phyloP scores from a whole-genome alignment of 2,329 filamentous ascomycete genomes.

The Talaromyces albobiverticillius region DNA sequence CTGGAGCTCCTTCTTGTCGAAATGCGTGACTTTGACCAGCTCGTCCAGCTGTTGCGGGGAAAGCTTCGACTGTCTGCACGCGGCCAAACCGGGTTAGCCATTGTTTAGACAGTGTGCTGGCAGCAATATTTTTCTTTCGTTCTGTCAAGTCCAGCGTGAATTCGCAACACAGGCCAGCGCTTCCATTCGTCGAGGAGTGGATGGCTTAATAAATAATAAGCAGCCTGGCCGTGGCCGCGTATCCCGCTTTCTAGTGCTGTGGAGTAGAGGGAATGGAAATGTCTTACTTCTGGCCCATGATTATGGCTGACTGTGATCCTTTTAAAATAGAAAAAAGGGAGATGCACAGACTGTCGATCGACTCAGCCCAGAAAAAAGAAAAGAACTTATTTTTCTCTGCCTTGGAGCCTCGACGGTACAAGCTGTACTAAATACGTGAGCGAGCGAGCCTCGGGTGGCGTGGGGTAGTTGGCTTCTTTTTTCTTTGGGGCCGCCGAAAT shows the following conservation, averaged over 20 bases:
- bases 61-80: slow-evolving; percentile 87
- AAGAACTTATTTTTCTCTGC: not conserved
- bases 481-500: no score
- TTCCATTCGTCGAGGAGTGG: no score
- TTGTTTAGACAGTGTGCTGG: no score
- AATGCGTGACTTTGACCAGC: slow-evolving; percentile 94
- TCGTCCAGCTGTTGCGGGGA: slow-evolving; percentile 93
- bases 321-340: no score
- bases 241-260: not conserved
- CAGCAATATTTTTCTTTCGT: no score
- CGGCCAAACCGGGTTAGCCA: no score
- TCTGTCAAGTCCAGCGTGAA: no score
- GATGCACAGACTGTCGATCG: not conserved
- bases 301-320: not conserved
- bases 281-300: slow-evolving; percentile 15
- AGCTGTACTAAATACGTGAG: no score
- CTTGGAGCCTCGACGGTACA: not conserved
- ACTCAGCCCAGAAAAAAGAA: not conserved
- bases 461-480: not conserved
- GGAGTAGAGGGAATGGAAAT: not conserved
- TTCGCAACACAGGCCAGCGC: no score
- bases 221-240: no score
- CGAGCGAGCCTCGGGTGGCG: not conserved
- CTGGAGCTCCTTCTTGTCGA: slow-evolving; percentile 99
- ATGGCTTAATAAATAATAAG: no score